Base-by-base conservation (phyloP, 2,329 filamentous ascomycete genomes). In the Cladosporium phlei region DNA sequence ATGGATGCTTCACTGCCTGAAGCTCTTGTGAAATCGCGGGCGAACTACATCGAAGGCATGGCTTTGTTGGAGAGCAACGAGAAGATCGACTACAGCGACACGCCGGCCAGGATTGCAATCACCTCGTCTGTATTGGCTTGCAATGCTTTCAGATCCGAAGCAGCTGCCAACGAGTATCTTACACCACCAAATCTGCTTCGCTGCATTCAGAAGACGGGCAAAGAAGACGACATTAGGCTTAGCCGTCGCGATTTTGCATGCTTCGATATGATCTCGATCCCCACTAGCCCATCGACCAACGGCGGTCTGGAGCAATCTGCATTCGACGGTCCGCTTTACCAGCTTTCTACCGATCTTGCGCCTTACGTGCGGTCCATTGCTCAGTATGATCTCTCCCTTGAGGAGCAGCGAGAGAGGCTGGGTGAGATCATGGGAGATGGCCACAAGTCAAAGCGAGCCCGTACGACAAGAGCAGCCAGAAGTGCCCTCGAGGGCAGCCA, bases 291-390 rank as follows among this genome's bases (percentile, higher is more conserved):
- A 1, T 64, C 60, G 14, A 28, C 33, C 10, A 38, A 40, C n/a
- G 35, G 50, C 4, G 71, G 71, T 33, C 72, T 88, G 1, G 78
- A 81, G 25, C 75, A 85, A 0, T 90, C 87, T 0, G 80, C 85
- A 0, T 88, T 95, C 54, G 88, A 95, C 57, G 80, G 86, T 33
- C 80, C 81, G 0, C 69, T 85, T 57, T 64, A 66, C 0, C 71
- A 83, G 16, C 79, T 95, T 24, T 75, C 79, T 0, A 70, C 83
- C 10, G 93, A 98, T 53, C 73, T 97, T 2, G 90, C 89, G 0
- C 93, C 94, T 0, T 97, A 88, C 63, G 79, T 97, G n/a, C 85
- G 94, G 9, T 76, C 77, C 28, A 97, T 98, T 50, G 82, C 91
- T 2, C 75, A 82, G 0, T 86, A 84, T 60, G 91, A 97, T 56